Percentiles rank a stretch among this genome's conserved stretches.
phyloP scores from a whole-genome alignment of 2,329 filamentous ascomycete genomes.

The Aaosphaeria pasadenensis region DNA sequence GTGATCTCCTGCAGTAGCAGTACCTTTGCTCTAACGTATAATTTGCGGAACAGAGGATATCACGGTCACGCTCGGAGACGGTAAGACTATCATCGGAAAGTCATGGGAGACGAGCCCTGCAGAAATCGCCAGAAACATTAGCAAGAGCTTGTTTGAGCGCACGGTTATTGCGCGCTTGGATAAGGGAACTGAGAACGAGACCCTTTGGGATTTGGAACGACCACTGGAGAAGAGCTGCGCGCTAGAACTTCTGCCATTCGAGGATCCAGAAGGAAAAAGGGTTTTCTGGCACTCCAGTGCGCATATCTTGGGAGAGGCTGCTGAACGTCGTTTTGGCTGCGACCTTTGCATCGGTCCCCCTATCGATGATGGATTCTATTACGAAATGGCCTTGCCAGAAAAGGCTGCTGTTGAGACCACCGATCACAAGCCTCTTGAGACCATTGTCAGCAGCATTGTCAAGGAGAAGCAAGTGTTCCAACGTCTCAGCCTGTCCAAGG shows the following conservation, averaged over 20 bases:
- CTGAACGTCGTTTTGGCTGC: conserved; percentile 86
- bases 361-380: conserved; percentile 91
- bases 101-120: conserved; percentile 90
- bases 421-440: conserved; percentile 85
- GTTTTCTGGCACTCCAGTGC: conserved; percentile 98
- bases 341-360: conserved; percentile 91
- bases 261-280: conserved; percentile 73
- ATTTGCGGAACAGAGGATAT: conserved; percentile 56
- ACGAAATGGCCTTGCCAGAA: conserved; percentile 85
- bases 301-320: conserved; percentile 92
- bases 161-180: conserved; percentile 85
- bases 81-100: conserved; percentile 68
- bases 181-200: conserved; percentile 68
- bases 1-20: neutral
- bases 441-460: conserved; percentile 75
- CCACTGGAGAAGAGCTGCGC: conserved; percentile 85
- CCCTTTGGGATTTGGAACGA: conserved; percentile 86
- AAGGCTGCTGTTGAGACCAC: conserved; percentile 66
- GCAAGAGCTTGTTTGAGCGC: conserved; percentile 79
- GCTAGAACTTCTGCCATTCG: conserved; percentile 81
- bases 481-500: conserved; percentile 83
- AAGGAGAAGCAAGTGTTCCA: conserved; percentile 98
- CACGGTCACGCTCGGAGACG: conserved; percentile 70
- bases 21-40: conserved; percentile 12
- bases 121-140: conserved; percentile 73